Percentiles rank a stretch among this genome's conserved stretches.
Evolutionary conservation across 192 early-diverging fungal species (phyloP).

Genomic region (Umbelopsis sp.): DNA sequence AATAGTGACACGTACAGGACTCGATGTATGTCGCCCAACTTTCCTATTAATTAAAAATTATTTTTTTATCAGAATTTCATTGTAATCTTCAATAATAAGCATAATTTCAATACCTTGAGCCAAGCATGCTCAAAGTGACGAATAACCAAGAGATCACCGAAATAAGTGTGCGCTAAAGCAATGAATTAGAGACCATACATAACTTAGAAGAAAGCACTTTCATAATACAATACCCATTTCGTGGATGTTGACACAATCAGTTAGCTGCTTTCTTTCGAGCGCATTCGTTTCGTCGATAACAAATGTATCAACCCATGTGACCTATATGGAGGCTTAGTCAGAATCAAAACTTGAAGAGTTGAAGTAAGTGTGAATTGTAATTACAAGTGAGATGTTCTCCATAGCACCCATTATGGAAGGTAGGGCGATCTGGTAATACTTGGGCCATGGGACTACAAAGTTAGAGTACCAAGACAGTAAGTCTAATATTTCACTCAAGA

Average conservation of each 20-base stretch:
- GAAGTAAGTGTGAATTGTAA: neutral
- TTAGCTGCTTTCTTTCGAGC: constrained; percentile 28
- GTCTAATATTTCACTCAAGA: too few species aligned
- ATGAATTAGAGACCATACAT: neutral
- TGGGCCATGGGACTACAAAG: constrained; percentile 50
- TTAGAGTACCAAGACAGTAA: too few species aligned
- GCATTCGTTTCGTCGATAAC: constrained; percentile 40
- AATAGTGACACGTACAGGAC: constrained; percentile 8
- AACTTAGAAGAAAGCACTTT: neutral
- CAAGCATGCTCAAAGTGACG: constrained; percentile 61
- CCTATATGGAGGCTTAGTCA: neutral
- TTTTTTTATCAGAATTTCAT: neutral
- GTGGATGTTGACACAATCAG: constrained; percentile 50
- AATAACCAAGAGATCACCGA: constrained; percentile 59
- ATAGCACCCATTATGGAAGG: constrained; percentile 51
- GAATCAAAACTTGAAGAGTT: neutral
- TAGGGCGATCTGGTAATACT: constrained; percentile 50
- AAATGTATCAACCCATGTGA: constrained; percentile 45
- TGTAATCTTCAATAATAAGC: neutral
- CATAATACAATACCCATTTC: constrained; percentile 46
- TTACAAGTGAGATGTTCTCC: constrained; percentile 56
- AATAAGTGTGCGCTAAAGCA: constrained; percentile 47
- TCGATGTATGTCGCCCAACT: constrained; percentile 57
- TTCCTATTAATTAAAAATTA: constrained; percentile 26
- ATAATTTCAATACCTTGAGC: constrained; percentile 37